These are phyloP conservation scores for Scutellaria baicalensis DNA, from an alignment of 257 asterid species.

Conservation along the genomic window DNA sequence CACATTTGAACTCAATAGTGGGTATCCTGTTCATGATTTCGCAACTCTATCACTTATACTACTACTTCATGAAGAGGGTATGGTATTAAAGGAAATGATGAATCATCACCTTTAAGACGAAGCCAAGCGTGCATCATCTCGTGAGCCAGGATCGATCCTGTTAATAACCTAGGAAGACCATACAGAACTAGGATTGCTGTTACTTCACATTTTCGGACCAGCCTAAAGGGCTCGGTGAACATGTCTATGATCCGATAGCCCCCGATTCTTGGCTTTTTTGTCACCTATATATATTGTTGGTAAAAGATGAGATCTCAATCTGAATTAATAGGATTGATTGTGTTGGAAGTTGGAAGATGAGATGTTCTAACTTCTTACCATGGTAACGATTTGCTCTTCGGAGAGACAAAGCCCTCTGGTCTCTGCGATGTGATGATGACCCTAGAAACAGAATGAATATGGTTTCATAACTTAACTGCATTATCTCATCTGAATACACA, in stretches of 20 bases:
- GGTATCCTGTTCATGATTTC: conserved; percentile 46
- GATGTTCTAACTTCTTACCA: conserved; percentile 30
- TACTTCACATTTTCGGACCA: conserved; percentile 80
- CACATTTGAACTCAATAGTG: conserved; percentile 59
- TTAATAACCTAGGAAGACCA: conserved; percentile 92
- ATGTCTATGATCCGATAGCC: conserved; percentile 76
- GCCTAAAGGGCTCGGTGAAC: conserved; percentile 89
- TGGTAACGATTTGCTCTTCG: conserved; percentile 88
- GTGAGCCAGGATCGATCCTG: conserved; percentile 95
- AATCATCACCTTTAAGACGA: conserved; percentile 76
- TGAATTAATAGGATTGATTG: neutral
- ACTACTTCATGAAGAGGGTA: too few relatives aligned
- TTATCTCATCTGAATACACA: too few relatives aligned
- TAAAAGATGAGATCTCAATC: neutral
- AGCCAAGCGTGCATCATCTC: conserved; percentile 99
- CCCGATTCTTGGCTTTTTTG: conserved; percentile 79
- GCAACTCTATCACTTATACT: neutral
- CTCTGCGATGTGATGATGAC: conserved; percentile 87
- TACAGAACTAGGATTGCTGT: conserved; percentile 91
- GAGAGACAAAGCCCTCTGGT: conserved; percentile 96
- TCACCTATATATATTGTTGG: conserved; percentile 49
- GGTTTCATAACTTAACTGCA: neutral
- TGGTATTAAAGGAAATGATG: neutral
- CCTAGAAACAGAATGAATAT: conserved; percentile 32
- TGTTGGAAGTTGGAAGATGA: neutral